Evolutionary conservation across 306 rosid species (phyloP).

Genomic region (Hippophae gyantsensis): DNA sequence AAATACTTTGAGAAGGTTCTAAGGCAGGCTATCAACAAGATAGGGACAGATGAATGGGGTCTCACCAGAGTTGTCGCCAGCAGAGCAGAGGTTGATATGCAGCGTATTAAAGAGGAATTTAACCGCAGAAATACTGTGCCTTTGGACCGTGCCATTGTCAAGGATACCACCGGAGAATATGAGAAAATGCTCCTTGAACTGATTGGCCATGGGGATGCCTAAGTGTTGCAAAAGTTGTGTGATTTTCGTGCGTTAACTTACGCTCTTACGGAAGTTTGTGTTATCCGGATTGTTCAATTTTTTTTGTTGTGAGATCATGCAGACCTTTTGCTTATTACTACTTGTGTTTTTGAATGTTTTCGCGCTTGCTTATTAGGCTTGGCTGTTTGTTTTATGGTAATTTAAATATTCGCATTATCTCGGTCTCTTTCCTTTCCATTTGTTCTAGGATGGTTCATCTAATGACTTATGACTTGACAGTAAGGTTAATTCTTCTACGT

Average conservation of each 20-base stretch:
- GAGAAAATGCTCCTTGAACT: slow-evolving; percentile 63
- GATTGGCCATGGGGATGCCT: slow-evolving; percentile 44
- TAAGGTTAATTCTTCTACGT: too few species aligned
- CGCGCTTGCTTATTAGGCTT: too few species aligned
- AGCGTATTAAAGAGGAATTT: slow-evolving; percentile 64
- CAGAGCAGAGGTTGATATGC: slow-evolving; percentile 79
- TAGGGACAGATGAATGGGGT: slow-evolving; percentile 76
- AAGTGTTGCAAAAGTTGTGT: slow-evolving; percentile 4
- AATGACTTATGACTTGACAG: too few species aligned
- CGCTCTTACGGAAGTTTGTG: neutral
- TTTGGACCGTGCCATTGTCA: slow-evolving; percentile 46
- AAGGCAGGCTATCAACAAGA: slow-evolving; percentile 54
- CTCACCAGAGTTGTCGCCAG: slow-evolving; percentile 76
- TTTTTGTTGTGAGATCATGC: neutral
- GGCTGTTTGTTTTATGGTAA: too few species aligned
- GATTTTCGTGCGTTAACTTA: neutral
- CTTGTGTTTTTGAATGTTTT: too few species aligned
- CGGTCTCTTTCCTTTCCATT: too few species aligned
- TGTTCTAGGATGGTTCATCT: too few species aligned
- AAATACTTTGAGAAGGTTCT: slow-evolving; percentile 56
- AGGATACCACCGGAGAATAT: slow-evolving; percentile 70
- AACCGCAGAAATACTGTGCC: slow-evolving; percentile 69
- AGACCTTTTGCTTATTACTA: too few species aligned
- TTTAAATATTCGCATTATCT: too few species aligned
- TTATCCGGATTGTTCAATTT: neutral